phyloP scores from a whole-genome alignment of 331 rosid species.

The Rhamnella rubrinervis region DNA sequence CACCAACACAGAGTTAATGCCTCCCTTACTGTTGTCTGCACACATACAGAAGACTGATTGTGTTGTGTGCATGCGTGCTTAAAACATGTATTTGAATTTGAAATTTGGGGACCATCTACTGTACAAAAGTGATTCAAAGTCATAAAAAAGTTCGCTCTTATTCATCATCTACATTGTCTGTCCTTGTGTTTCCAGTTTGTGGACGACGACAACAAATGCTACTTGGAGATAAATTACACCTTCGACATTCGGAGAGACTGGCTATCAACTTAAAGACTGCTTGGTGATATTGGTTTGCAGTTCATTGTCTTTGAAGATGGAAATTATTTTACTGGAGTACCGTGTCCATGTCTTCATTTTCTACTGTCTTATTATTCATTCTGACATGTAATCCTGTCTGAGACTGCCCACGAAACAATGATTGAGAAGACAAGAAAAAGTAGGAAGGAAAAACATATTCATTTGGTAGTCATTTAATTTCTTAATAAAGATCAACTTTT shows the following conservation, averaged over 20 bases:
- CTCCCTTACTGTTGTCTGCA: constrained; percentile 27
- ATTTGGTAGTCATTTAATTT: constrained; percentile 32
- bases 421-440: constrained; percentile 24
- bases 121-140: no score
- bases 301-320: constrained; percentile 40
- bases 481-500: constrained; percentile 43
- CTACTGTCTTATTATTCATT: constrained; percentile 31
- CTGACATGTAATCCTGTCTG: constrained; percentile 21
- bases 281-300: constrained; percentile 14
- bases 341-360: constrained; percentile 24
- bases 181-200: constrained; percentile 51
- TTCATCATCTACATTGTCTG: not conserved
- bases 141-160: not conserved
- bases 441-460: constrained; percentile 28
- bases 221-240: constrained; percentile 90
- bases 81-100: constrained; percentile 29
- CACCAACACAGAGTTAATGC: constrained; percentile 2
- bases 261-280: constrained; percentile 42
- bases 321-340: constrained; percentile 36
- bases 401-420: constrained; percentile 43
- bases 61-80: constrained; percentile 32
- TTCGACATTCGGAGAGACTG: constrained; percentile 90
- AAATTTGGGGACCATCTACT: constrained; percentile 27
- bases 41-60: not conserved
- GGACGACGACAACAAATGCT: constrained; percentile 92